Base-by-base conservation (phyloP, 2,329 filamentous ascomycete species). In the Fusarium robinianum region DNA sequence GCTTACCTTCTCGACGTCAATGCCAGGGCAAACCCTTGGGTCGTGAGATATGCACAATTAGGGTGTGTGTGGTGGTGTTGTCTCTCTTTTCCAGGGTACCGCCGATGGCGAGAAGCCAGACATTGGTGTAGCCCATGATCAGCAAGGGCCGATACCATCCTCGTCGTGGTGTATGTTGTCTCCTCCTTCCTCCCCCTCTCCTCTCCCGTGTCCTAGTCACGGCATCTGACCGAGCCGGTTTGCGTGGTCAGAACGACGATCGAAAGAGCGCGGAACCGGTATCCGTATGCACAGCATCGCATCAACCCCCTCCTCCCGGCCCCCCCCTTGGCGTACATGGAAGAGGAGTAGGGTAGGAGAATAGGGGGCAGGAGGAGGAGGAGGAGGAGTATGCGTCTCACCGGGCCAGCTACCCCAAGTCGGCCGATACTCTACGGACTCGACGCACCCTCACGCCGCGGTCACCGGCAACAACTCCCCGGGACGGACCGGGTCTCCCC, bases 181-280 rank as follows among this genome's bases (percentile, higher is more conserved):
- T 25, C 40, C 25, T 40, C 30, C 30, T 32, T 27, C 14, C 29
- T 34, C 40, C 35, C 34, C 41, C 45, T 34, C 40, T 18, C 21
- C 15, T 12, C 3, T 18, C 12, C 9, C 21, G 18, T n/a, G 19
- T 12, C 14, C 5, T 16, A 6, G 5, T 15, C 34, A 26, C 40
- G 30, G 40, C 40, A 35, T 40, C 45, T 48, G 24, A 23, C 41
- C 35, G 45, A 47, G 44, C 40, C 11, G 14, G 23, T 24, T 6
- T 27, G 6, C 16, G 18, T n/a, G 14, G 16, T 38, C 24, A 29
- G 27, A 16, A 21, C 18, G 9, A 25, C 10, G 21, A 47, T 43
- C n/a, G 27, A 19, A 25, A 33, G 23, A 44, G 34, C 26, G 25
- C 26, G 34, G 16, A 24, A 24, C 36, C 16, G 21, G n/a, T 17